Percentiles rank a stretch among this genome's conserved stretches.
Conservation (phyloP, 768 basidiomycete species). For the Termitomyces heimii region DNA sequence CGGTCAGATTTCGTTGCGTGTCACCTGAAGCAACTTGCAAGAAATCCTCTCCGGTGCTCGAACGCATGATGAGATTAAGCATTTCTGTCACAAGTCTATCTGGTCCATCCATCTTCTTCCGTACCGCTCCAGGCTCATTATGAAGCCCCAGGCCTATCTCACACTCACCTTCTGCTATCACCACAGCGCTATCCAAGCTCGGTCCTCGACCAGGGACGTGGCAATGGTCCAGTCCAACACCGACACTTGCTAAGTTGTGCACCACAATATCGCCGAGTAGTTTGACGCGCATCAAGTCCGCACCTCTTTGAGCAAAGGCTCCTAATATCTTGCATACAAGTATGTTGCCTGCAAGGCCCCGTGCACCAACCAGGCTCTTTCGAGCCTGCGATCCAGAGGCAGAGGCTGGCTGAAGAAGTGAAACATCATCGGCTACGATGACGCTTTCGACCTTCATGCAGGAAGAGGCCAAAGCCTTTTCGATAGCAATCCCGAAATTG, state of each 20-base stretch:
- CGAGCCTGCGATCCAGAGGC: constrained; percentile 1
- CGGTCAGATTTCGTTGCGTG: constrained; percentile 24
- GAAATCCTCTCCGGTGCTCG: constrained; percentile 23
- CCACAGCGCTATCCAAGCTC: constrained; percentile 5
- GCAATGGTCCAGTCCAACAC: constrained; percentile 46
- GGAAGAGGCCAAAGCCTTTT: constrained; percentile 36
- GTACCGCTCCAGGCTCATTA: constrained; percentile 43
- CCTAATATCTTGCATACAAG: constrained; percentile 55
- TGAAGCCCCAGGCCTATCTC: constrained; percentile 53
- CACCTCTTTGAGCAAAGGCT: constrained; percentile 37
- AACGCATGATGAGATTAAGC: constrained; percentile 30
- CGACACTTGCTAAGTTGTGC: constrained; percentile 26
- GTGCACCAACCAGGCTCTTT: constrained; percentile 37
- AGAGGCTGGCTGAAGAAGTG: constrained; percentile 25
- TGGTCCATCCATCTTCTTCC: constrained; percentile 29
- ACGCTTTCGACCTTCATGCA: constrained; percentile 35
- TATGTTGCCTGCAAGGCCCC: constrained; percentile 41
- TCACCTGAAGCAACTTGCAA: constrained; percentile 14
- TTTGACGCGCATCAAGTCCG: constrained; percentile 25
- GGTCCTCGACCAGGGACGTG: constrained; percentile 45
- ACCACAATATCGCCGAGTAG: constrained; percentile 28
- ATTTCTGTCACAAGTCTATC: constrained; percentile 24
- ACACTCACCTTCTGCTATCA: constrained; percentile 22
- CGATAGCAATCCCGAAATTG: constrained; percentile 52
- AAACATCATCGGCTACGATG: constrained; percentile 52